These are phyloP conservation scores for Blastobotrys buckinghamii DNA, from an alignment of 1,139 yeast species.

Conservation along the genomic window DNA sequence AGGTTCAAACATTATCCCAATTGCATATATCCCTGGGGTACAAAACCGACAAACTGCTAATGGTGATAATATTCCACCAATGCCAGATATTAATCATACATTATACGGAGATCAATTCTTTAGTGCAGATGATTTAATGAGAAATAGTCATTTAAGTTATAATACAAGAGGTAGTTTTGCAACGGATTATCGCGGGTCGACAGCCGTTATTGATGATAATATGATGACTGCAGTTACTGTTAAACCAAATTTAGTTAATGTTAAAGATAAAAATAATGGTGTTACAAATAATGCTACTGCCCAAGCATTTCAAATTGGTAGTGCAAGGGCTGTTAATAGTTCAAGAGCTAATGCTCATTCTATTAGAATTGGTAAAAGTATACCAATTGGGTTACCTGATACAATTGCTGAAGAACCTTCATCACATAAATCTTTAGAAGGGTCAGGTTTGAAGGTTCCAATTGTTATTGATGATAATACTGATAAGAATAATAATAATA, in stretches of 20 bases:
- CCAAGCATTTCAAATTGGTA: conserved; percentile 13
- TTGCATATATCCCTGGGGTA: conserved; percentile 92
- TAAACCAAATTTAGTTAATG: conserved; percentile 30
- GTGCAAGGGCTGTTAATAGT: conserved; percentile 17
- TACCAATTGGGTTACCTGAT: conserved; percentile 22
- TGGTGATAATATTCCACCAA: conserved; percentile 12
- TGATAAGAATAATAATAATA: not conserved
- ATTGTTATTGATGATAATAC: conserved; percentile 17
- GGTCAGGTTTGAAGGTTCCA: conserved; percentile 24
- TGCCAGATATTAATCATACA: conserved; percentile 14
- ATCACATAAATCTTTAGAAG: not conserved
- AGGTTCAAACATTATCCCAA: conserved; percentile 86
- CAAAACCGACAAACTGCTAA: conserved; percentile 15
- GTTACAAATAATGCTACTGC: conserved; percentile 10
- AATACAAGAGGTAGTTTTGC: conserved; percentile 27
- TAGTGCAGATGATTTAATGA: conserved; percentile 21
- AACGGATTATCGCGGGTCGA: conserved; percentile 31
- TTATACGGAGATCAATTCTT: conserved; percentile 16
- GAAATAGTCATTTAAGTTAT: conserved; percentile 20
- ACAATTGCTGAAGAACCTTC: conserved; percentile 20
- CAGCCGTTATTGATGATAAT: conserved; percentile 27
- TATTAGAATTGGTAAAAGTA: conserved; percentile 21
- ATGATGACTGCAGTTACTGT: conserved; percentile 29
- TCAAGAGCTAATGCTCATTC: conserved; percentile 22
- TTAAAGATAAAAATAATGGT: conserved; percentile 15